A percentile compares a stretch with the other conserved stretches of the same genome.
Conservation (phyloP, 805 yeast genomes). For the Pichia phayaonensis region DNA sequence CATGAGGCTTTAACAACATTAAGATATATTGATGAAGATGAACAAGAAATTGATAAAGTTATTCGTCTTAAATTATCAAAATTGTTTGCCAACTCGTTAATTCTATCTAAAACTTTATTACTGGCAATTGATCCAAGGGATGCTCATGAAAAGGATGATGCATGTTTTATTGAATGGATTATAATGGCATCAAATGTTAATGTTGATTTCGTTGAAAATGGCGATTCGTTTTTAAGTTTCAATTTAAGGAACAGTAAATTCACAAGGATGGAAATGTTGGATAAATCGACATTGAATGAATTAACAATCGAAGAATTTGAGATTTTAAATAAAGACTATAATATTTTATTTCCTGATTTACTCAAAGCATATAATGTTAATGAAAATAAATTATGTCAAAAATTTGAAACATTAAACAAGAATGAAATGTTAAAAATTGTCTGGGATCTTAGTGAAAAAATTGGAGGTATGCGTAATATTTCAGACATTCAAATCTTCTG, state of each 20-base stretch:
- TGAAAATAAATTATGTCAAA: background rate
- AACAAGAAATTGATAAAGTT: conserved; percentile 22
- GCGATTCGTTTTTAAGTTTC: conserved; percentile 58
- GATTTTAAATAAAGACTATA: conserved; percentile 54
- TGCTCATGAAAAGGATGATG: conserved; percentile 14
- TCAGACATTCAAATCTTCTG: conserved; percentile 52
- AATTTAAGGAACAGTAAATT: conserved; percentile 56
- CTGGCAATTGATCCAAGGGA: conserved; percentile 20
- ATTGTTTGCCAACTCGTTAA: conserved; percentile 35
- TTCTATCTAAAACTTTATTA: conserved; percentile 35
- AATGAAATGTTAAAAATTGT: conserved; percentile 35
- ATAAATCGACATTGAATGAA: conserved; percentile 59
- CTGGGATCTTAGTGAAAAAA: conserved; percentile 81
- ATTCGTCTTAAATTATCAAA: conserved; percentile 32
- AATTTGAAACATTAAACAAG: conserved; percentile 10
- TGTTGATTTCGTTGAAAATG: conserved; percentile 55
- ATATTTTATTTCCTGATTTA: conserved; percentile 62
- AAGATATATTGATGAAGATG: conserved; percentile 34
- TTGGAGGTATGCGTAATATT: conserved; percentile 87
- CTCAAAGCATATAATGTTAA: conserved; percentile 40
- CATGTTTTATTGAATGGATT: conserved; percentile 43
- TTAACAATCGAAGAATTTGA: conserved; percentile 55
- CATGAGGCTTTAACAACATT: conserved; percentile 33
- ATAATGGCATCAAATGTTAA: conserved; percentile 61
- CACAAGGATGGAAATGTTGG: conserved; percentile 52